These are phyloP conservation scores for Amanita phalloides DNA, from an alignment of 768 basidiomycete genomes.

Conservation along the genomic window DNA sequence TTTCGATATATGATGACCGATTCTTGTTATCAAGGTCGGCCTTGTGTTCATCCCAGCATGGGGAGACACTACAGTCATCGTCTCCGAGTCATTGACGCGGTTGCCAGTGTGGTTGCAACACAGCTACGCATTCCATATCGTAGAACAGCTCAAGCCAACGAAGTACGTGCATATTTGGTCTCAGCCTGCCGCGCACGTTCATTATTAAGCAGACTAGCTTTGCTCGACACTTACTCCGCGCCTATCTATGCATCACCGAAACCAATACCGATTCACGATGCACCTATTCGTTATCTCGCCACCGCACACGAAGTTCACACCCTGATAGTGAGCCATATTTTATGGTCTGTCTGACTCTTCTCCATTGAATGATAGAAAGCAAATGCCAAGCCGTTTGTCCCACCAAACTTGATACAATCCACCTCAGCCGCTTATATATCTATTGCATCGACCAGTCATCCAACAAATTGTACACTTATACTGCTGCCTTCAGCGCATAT, in stretches of 20 bases:
- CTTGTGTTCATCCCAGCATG: constrained; percentile 38
- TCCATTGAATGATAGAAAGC: constrained; percentile 17
- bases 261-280: constrained; percentile 24
- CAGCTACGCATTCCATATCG: constrained; percentile 30
- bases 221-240: constrained; percentile 44
- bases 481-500: constrained; percentile 40
- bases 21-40: constrained; percentile 30
- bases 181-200: neutral
- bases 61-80: constrained; percentile 33
- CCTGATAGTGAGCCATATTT: constrained; percentile 11
- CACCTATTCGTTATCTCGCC: constrained; percentile 45
- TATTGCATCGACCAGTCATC: constrained; percentile 14
- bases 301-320: constrained; percentile 11
- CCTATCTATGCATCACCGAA: constrained; percentile 33
- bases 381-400: constrained; percentile 28
- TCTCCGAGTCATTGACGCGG: constrained; percentile 39
- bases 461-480: constrained; percentile 21
- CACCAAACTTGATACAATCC: constrained; percentile 48
- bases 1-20: neutral
- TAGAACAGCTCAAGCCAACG: constrained; percentile 33
- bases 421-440: constrained; percentile 45
- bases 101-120: constrained; percentile 43
- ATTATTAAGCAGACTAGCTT: constrained; percentile 24
- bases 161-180: constrained; percentile 21
- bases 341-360: constrained; percentile 6